A percentile compares a stretch with the other conserved stretches of the same genome.
Conservation (phyloP, 2,329 filamentous ascomycete genomes). For the Alternaria sp. region DNA sequence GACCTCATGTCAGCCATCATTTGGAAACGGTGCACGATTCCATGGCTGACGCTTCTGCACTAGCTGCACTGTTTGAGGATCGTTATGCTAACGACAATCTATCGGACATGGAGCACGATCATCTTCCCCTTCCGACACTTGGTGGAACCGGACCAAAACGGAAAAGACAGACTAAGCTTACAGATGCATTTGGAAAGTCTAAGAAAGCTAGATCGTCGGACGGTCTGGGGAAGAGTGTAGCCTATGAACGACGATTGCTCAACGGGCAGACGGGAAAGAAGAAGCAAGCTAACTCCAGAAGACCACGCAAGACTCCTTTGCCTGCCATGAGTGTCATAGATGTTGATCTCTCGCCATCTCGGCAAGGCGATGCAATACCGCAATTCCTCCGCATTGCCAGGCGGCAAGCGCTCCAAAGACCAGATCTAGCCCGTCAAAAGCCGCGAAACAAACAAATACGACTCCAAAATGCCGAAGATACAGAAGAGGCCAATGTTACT, state of each 20-base stretch:
- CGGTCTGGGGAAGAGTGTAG: not conserved
- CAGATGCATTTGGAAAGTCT: slow-evolving; percentile 41
- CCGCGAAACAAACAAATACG: slow-evolving; percentile 62
- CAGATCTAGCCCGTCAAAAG: slow-evolving; percentile 61
- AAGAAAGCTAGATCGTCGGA: slow-evolving; percentile 26
- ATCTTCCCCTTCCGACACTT: slow-evolving; percentile 49
- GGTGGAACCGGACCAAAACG: slow-evolving; percentile 31
- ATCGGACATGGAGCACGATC: slow-evolving; percentile 57
- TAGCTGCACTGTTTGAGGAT: slow-evolving; percentile 37
- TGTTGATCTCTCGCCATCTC: slow-evolving; percentile 48
- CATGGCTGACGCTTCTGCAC: slow-evolving; percentile 26
- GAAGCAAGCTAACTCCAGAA: slow-evolving; percentile 22
- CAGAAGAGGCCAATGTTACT: slow-evolving; percentile 61
- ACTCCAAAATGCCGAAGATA: slow-evolving; percentile 63
- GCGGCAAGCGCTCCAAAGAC: slow-evolving; percentile 59
- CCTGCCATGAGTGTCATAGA: slow-evolving; percentile 62
- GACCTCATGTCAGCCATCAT: slow-evolving; percentile 9
- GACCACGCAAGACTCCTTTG: slow-evolving; percentile 21
- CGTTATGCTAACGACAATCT: slow-evolving; percentile 40
- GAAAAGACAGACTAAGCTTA: slow-evolving; percentile 52
- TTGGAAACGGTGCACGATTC: slow-evolving; percentile 28
- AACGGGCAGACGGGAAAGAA: slow-evolving; percentile 4
- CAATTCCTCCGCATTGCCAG: slow-evolving; percentile 66
- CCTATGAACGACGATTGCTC: slow-evolving; percentile 4
- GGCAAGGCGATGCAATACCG: slow-evolving; percentile 51